Evolutionary conservation across 2,329 filamentous ascomycete genomes (phyloP).

Genomic region (Fusarium sp.): DNA sequence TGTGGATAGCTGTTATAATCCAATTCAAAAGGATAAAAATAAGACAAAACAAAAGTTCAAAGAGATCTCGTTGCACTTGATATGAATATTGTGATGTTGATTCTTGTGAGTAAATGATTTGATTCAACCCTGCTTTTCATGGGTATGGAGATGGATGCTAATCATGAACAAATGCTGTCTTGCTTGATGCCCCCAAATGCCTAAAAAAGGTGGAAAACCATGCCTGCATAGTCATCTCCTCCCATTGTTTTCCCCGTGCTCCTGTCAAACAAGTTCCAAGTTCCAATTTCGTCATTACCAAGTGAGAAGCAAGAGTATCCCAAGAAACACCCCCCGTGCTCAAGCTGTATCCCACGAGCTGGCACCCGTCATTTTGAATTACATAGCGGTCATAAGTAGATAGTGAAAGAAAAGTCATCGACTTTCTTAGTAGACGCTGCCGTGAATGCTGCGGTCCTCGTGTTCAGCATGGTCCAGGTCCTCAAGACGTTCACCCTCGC

Average conservation of each 20-base stretch:
- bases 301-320: constrained; percentile 30
- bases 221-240: constrained; percentile 39
- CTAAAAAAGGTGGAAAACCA: constrained; percentile 25
- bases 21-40: constrained; percentile 9
- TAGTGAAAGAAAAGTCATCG: constrained; percentile 1
- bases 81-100: neutral
- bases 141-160: constrained; percentile 10
- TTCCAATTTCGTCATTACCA: constrained; percentile 24
- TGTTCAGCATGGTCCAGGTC: constrained; percentile 41
- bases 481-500: constrained; percentile 36
- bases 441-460: constrained; percentile 42
- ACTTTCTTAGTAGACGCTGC: constrained; percentile 39
- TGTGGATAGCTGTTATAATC: constrained; percentile 6
- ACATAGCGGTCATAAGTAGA: constrained; percentile 20
- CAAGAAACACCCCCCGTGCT: constrained; percentile 28
- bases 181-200: neutral
- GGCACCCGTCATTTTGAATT: constrained; percentile 27
- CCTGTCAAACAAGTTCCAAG: constrained; percentile 12
- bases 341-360: constrained; percentile 12
- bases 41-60: constrained; percentile 3
- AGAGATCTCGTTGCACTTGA: neutral
- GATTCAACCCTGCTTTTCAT: constrained; percentile 1
- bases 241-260: constrained; percentile 14
- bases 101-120: neutral
- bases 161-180: constrained; percentile 10